These are phyloP conservation scores for Fusarium sp. DNA, from an alignment of 2,329 filamentous ascomycete species.

Conservation along the genomic window DNA sequence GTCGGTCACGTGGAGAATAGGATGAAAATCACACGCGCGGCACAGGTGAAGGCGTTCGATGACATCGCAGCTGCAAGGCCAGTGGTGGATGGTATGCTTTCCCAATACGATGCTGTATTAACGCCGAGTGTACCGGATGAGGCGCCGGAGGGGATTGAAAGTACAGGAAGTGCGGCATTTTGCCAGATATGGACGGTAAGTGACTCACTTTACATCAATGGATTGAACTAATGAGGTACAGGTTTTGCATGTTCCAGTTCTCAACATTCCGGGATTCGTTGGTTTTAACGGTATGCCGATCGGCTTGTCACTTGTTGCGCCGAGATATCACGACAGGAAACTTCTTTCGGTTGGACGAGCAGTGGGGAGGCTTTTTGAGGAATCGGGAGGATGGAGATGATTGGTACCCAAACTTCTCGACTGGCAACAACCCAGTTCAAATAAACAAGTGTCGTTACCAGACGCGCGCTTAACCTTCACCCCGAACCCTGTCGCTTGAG, in stretches of 20 bases:
- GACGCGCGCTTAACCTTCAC: no score
- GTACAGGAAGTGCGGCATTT: conserved; percentile 64
- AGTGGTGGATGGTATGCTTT: conserved; percentile 61
- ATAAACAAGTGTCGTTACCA: no score
- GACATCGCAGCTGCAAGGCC: conserved; percentile 62
- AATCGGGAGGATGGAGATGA: conserved; percentile 1
- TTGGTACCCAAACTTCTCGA: fast-evolving
- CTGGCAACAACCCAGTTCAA: fast-evolving
- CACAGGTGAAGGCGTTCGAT: conserved; percentile 64
- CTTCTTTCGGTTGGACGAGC: conserved; percentile 7
- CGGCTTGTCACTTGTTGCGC: conserved; percentile 28
- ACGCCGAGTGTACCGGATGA: conserved; percentile 68
- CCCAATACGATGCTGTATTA: conserved; percentile 64
- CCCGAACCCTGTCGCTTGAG: no score
- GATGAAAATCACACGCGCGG: conserved; percentile 53
- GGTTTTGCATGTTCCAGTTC: conserved; percentile 29
- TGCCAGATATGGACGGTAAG: conserved; percentile 63
- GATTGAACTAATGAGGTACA: not conserved
- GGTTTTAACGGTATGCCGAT: conserved; percentile 35
- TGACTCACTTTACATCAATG: fast-evolving
- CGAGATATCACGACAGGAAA: conserved; percentile 31
- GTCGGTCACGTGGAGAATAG: conserved; percentile 63
- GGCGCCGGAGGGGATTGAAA: conserved; percentile 61
- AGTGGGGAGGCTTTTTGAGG: not conserved
- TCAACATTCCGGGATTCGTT: conserved; percentile 35